Evolutionary conservation across 345 rosid species (phyloP).

Genomic region (Populus tremula): DNA sequence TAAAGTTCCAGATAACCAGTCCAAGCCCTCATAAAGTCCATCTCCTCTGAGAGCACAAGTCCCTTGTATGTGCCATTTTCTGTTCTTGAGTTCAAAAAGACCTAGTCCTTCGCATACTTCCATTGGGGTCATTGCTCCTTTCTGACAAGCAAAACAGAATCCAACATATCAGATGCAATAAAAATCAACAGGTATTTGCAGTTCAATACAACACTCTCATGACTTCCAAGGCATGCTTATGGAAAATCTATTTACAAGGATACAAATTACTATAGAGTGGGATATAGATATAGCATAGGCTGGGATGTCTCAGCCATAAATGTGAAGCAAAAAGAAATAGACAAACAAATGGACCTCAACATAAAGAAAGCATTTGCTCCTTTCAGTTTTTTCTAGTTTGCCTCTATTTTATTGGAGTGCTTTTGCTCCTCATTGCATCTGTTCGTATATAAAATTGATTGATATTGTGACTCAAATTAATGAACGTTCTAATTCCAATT

Average conservation of each 20-base stretch:
- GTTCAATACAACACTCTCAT: not conserved
- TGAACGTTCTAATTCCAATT: not conserved
- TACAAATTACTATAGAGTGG: not conserved
- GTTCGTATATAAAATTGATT: not conserved
- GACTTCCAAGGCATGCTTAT: not conserved
- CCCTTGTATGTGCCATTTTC: constrained; percentile 99
- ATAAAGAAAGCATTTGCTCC: not conserved
- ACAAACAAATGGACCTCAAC: not conserved
- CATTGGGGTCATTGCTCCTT: constrained; percentile 96
- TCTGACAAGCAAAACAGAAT: constrained; percentile 38
- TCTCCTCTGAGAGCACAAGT: constrained; percentile 95
- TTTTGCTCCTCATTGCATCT: not conserved
- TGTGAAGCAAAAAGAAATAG: not conserved
- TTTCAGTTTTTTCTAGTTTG: not conserved
- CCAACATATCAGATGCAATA: not conserved
- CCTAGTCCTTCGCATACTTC: constrained; percentile 95
- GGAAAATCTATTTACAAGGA: not conserved
- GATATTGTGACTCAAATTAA: not conserved
- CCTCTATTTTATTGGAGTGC: not conserved
- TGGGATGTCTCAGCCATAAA: not conserved
- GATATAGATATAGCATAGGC: not conserved
- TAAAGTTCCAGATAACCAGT: constrained; percentile 79
- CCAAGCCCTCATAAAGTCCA: constrained; percentile 96
- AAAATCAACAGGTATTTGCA: not conserved
- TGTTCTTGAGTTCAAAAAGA: constrained; percentile 81